Evolutionary conservation across 352 stramenopile species (phyloP), one percentile per base, ranked within the genome.

Genomic region (Globisporangium polare): DNA sequence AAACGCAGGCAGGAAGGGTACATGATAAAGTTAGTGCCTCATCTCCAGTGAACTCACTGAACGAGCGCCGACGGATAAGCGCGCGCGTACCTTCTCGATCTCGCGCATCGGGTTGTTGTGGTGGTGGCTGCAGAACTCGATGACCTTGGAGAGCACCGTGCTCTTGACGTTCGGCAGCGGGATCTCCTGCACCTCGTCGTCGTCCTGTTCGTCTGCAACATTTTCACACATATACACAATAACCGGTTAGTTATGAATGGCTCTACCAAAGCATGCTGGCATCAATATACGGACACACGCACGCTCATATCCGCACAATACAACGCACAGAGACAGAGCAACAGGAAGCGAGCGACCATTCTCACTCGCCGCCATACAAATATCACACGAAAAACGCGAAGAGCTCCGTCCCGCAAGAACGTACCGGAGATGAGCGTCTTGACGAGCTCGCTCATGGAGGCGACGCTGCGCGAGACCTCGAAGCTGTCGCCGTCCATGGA

Each of bases 91-190:
- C 82, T 99, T 99, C 72, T 99, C 97, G 71, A 99, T 99, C 74
- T 99, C 97, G 27, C 89, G 89, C 97, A 99, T 99, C 31, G 97
- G 92, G 75, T 98, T 91, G 70, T 93, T 92, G 78, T 99, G 87
- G 78, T 99, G 96, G 60, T 94, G 77, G 71, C 80, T 87, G 78
- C 93, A 98, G 68, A 98, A 98, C 78, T 98, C 96, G 75, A 98
- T 99, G 51, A 98, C 93, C 80, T 99, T 99, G 18, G 87, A 89
- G 33, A 99, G 78, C 42, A 99, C 95, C 59, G 88, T 85, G 62
- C 90, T 95, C 83, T 99, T 99, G 65, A 99, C 97, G 68, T 99
- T 99, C 31, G 96, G 96, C 53, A 99, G 79, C 22, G 96, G 96
- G 65, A 99, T 99, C 74, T 99, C 96, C 68, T 98, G 92, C 42